A percentile compares a stretch with the other conserved stretches of the same genome.
Evolutionary conservation across 2,329 filamentous ascomycete species (phyloP).

Genomic region (Lachnellula cervina): DNA sequence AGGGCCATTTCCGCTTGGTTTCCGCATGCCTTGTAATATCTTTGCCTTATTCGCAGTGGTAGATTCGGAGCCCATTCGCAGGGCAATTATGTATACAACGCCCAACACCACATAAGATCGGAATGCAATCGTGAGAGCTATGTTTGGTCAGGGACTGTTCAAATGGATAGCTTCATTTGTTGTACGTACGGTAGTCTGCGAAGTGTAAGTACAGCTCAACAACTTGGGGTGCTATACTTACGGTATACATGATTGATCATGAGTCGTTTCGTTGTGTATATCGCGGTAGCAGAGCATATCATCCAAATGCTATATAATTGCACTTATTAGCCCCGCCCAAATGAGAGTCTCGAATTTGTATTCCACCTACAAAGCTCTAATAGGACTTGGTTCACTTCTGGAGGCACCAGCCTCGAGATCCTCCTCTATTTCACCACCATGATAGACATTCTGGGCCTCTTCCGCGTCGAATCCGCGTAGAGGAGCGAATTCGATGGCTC

Average conservation of each 20-base stretch:
- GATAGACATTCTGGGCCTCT: constrained; percentile 1
- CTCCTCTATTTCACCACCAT: neutral
- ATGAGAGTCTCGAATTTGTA: neutral
- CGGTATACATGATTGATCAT: constrained; percentile 21
- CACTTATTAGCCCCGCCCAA: neutral
- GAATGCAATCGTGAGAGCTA: constrained; percentile 22
- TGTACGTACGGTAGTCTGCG: constrained; percentile 21
- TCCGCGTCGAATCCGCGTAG: constrained; percentile 5
- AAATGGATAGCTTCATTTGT: neutral
- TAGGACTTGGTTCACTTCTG: neutral
- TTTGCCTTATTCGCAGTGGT: neutral
- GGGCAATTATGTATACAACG: constrained; percentile 12
- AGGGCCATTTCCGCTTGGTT: constrained; percentile 5
- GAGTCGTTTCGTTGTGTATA: constrained; percentile 19
- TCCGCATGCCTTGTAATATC: constrained; percentile 8
- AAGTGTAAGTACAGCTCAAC: constrained; percentile 9
- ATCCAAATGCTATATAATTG: constrained; percentile 11
- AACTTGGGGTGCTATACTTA: constrained; percentile 6
- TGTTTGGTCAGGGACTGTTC: neutral
- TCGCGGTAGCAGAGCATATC: constrained; percentile 14
- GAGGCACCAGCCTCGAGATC: neutral
- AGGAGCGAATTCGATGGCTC: constrained; percentile 1
- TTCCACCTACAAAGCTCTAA: constrained; percentile 5
- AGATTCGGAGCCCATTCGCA: constrained; percentile 2
- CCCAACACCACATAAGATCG: constrained; percentile 10